Base-by-base conservation (phyloP, 2,329 filamentous ascomycete genomes). In the Rutstroemia sp. region DNA sequence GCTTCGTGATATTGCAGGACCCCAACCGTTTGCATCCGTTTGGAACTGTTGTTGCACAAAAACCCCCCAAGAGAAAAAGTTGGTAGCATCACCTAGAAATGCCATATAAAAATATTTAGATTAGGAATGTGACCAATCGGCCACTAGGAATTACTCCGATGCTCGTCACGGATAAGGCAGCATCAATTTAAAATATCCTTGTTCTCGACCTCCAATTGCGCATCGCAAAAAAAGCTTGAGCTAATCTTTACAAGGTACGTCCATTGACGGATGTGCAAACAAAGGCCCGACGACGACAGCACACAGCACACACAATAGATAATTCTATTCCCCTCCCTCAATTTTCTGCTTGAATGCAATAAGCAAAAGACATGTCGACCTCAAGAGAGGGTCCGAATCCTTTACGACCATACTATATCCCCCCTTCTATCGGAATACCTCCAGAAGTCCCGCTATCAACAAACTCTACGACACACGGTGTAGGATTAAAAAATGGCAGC, bases 361-460 rank as follows among this genome's bases (percentile, higher is more conserved):
- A 52, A 51, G 9, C 52, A 17, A 36, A 58, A 60, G 67, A 65
- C 54, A 80, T 78, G 75, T 71, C 74, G 61, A 72, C 73, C 52
- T 68, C 72, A 59, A 69, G 73, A 69, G 77, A 82, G 64, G 75
- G 74, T 57, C 75, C 77, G 47, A 84, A 84, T 70, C 81, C 81
- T 48, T 71, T 83, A 58, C 73, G 81, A 57, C 81, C 81, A 9
- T 84, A 84, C 64, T 83, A 83, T 66, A 74, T 78, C 60, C 84
- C 85, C 39, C 84, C 85, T 3, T 82, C 84, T 5, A 83, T 87
- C 59, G 84, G 84, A 38, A 73, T 81, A 34, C 76, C 79, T 48
- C 73, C 76, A 53, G 75, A 73, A 53, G 58, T 63, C 58, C 63
- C 63, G 58, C 59, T 66, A 65, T 71, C 60, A 60, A 80, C 63